phyloP scores from a whole-genome alignment of 225 moss, liverwort and hornwort genomes.

The Straminergon stramineum region DNA sequence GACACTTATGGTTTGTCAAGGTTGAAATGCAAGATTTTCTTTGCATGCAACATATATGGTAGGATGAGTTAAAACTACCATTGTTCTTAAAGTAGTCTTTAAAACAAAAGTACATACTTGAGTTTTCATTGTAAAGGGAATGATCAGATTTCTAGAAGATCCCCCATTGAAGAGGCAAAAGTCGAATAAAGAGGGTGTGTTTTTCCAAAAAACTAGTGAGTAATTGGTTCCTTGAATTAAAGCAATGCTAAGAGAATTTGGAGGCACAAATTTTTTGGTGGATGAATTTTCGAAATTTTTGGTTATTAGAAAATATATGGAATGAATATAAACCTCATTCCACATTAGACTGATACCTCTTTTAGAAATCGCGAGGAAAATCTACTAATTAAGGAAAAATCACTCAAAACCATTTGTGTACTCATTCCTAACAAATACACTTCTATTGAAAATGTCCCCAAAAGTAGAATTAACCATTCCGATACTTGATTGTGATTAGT shows the following conservation, averaged over 20 bases:
- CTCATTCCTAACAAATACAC: rapidly evolving
- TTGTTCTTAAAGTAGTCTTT: not conserved
- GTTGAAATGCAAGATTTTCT: not conserved
- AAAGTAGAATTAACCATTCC: rapidly evolving
- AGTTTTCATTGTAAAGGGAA: not conserved
- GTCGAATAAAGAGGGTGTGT: not conserved
- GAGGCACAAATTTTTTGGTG: rapidly evolving
- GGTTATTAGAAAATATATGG: not conserved
- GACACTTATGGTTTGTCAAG: not conserved
- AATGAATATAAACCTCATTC: not conserved
- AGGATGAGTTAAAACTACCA: not conserved
- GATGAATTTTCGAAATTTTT: not conserved
- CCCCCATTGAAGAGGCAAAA: not conserved
- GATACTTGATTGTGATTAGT: not conserved
- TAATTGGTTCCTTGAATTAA: not conserved
- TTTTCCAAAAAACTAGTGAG: not conserved
- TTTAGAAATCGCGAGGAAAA: not conserved
- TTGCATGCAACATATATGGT: not conserved
- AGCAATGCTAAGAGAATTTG: not conserved
- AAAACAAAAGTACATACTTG: not conserved
- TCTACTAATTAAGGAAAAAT: not conserved
- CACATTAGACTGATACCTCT: not conserved
- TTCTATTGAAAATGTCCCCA: not conserved
- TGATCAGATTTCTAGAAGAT: not conserved
- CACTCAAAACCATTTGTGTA: rapidly evolving